These are phyloP conservation scores for Heimioporus retisporus DNA, from an alignment of 1,284 basidiomycete genomes.

Conservation along the genomic window DNA sequence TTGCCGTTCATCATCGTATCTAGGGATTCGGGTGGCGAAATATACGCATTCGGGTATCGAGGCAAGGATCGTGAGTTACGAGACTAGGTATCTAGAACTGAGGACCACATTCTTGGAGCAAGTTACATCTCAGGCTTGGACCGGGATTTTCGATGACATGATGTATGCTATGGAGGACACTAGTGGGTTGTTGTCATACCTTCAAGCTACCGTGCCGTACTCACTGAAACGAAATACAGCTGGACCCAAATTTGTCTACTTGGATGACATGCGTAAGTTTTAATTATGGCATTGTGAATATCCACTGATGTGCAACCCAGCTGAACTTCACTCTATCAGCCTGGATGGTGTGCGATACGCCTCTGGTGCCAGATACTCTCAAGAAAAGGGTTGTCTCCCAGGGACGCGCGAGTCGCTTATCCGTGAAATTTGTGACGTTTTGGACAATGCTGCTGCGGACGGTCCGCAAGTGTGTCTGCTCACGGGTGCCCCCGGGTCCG, in stretches of 20 bases:
- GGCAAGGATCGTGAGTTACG: slow-evolving; percentile 9
- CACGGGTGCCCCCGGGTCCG: background rate
- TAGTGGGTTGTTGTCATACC: no score
- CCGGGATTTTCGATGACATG: no score
- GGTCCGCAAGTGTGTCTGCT: slow-evolving; percentile 9
- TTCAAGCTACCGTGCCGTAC: no score
- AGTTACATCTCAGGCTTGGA: no score
- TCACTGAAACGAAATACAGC: no score
- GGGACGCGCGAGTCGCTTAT: slow-evolving; percentile 10
- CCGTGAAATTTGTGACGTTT: slow-evolving; percentile 7
- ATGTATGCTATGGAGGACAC: no score
- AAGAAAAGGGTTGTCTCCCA: slow-evolving; percentile 5
- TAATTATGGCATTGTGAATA: no score
- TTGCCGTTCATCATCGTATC: no score
- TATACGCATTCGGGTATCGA: slow-evolving; percentile 2
- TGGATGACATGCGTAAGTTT: no score
- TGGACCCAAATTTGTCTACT: no score
- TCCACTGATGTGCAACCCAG: background rate
- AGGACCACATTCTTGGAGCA: slow-evolving; percentile 11
- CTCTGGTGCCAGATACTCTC: background rate
- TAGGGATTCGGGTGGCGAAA: background rate
- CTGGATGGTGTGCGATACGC: background rate
- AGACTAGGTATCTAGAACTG: slow-evolving; percentile 10
- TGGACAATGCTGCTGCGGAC: slow-evolving; percentile 1
- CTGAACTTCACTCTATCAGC: background rate